Evolutionary conservation across 441 rosid species (phyloP).

Genomic region (Populus tomentosa): DNA sequence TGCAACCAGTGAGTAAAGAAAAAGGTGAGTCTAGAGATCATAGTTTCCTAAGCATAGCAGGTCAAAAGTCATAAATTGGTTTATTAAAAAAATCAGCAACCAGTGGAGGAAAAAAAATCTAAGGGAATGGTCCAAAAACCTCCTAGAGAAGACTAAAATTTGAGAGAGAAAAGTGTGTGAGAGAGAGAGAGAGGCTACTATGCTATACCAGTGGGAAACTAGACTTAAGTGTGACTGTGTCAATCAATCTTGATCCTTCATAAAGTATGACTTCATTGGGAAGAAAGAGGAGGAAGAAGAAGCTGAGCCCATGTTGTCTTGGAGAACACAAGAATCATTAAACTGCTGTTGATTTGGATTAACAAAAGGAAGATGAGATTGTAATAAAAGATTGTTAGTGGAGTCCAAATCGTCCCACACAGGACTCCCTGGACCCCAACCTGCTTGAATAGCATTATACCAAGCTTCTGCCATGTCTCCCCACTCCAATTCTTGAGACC

Average conservation of each 20-base stretch:
- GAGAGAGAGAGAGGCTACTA: neutral
- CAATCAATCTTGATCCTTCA: slow-evolving; percentile 48
- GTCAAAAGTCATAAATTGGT: slow-evolving; percentile 20
- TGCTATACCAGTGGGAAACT: slow-evolving; percentile 1
- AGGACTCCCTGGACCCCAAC: slow-evolving; percentile 93
- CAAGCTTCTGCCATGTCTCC: slow-evolving; percentile 79
- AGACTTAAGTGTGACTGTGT: neutral
- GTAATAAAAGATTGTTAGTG: slow-evolving; percentile 40
- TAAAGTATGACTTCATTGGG: slow-evolving; percentile 57
- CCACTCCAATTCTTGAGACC: slow-evolving; percentile 53
- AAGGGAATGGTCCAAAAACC: slow-evolving; percentile 18
- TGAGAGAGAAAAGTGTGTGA: neutral
- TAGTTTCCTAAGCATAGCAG: slow-evolving; percentile 1
- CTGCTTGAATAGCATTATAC: slow-evolving; percentile 75
- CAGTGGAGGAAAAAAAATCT: slow-evolving; percentile 12
- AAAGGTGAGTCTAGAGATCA: neutral
- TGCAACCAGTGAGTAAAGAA: slow-evolving; percentile 32
- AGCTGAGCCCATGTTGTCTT: slow-evolving; percentile 24
- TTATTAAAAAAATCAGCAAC: slow-evolving; percentile 26
- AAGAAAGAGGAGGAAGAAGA: slow-evolving; percentile 43
- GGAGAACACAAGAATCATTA: slow-evolving; percentile 24
- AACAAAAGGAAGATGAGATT: slow-evolving; percentile 43
- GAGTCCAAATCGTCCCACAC: slow-evolving; percentile 92
- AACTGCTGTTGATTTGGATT: slow-evolving; percentile 33
- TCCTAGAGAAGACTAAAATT: neutral